These are phyloP conservation scores for Scheffersomyces ergatensis DNA, from an alignment of 805 yeast genomes.

Conservation along the genomic window DNA sequence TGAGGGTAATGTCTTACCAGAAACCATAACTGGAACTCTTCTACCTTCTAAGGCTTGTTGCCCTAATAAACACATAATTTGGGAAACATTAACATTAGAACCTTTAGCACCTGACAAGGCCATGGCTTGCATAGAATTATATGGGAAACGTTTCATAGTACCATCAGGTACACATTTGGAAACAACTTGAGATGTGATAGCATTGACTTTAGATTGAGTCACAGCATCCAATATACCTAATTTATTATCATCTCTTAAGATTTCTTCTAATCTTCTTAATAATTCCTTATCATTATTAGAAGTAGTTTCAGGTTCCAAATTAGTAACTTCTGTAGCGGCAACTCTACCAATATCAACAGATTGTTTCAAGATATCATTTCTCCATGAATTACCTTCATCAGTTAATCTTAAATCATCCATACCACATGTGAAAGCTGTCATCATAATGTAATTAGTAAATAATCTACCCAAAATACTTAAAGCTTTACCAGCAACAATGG, in stretches of 20 bases:
- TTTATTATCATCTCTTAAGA: slow-evolving; percentile 88
- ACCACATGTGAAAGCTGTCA: slow-evolving; percentile 97
- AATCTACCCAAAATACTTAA: slow-evolving; percentile 91
- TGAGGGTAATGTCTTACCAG: slow-evolving; percentile 95
- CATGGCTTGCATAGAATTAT: slow-evolving; percentile 98
- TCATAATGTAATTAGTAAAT: slow-evolving; percentile 89
- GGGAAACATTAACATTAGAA: slow-evolving; percentile 96
- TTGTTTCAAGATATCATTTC: slow-evolving; percentile 75
- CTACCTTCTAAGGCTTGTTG: slow-evolving; percentile 99
- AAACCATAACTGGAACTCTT: slow-evolving; percentile 98
- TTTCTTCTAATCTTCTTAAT: slow-evolving; percentile 86
- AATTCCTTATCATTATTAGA: slow-evolving; percentile 65
- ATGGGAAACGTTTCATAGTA: slow-evolving; percentile 92
- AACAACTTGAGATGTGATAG: slow-evolving; percentile 92
- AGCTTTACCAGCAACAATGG: slow-evolving; percentile 83
- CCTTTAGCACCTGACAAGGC: slow-evolving; percentile 99
- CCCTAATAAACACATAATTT: slow-evolving; percentile 98
- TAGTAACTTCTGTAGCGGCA: slow-evolving; percentile 95
- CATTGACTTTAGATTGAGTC: slow-evolving; percentile 87
- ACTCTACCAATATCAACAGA: slow-evolving; percentile 81
- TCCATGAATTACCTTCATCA: slow-evolving; percentile 84
- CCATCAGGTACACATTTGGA: slow-evolving; percentile 94
- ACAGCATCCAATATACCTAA: slow-evolving; percentile 94
- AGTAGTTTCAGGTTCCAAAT: slow-evolving; percentile 55
- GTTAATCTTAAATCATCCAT: slow-evolving; percentile 98